Percentiles rank a stretch among this genome's conserved stretches.
Evolutionary conservation across 495 filamentous ascomycete species (phyloP).

Genomic region (Trichocladium antarcticum): DNA sequence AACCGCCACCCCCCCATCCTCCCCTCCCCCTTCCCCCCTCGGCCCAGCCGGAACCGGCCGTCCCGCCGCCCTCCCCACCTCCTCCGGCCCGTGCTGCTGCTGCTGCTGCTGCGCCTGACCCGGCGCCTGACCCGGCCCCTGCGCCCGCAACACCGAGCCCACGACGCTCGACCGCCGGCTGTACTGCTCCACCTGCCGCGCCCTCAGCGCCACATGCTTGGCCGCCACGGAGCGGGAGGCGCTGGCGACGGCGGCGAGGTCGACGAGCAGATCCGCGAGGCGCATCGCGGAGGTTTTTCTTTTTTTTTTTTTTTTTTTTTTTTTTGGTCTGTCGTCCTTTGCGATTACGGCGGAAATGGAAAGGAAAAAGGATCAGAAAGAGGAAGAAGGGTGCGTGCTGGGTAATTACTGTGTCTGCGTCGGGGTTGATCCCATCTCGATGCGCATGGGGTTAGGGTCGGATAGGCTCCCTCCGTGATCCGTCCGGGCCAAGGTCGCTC

Average conservation of each 20-base stretch:
- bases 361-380: background rate
- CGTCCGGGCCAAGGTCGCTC: background rate
- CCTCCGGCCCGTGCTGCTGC: background rate
- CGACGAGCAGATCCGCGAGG: slow-evolving; percentile 50
- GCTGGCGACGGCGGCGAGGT: slow-evolving; percentile 66
- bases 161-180: slow-evolving; percentile 64
- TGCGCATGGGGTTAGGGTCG: background rate
- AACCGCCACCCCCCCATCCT: background rate
- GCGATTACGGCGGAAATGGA: background rate
- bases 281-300: slow-evolving; percentile 26
- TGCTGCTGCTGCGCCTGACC: background rate
- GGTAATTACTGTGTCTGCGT: background rate
- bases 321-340: background rate
- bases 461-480: background rate
- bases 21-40: background rate
- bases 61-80: background rate
- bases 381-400: background rate
- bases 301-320: too few species aligned
- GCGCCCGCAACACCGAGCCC: slow-evolving; percentile 42
- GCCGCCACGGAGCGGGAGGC: slow-evolving; percentile 65
- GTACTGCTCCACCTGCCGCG: slow-evolving; percentile 68
- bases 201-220: slow-evolving; percentile 69
- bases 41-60: background rate
- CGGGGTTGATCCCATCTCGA: background rate
- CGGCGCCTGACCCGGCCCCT: slow-evolving; percentile 23